Percentiles rank a stretch among this genome's conserved stretches.
Conservation (phyloP, 2,329 filamentous ascomycete species). For the Achaetomium macrosporum region DNA sequence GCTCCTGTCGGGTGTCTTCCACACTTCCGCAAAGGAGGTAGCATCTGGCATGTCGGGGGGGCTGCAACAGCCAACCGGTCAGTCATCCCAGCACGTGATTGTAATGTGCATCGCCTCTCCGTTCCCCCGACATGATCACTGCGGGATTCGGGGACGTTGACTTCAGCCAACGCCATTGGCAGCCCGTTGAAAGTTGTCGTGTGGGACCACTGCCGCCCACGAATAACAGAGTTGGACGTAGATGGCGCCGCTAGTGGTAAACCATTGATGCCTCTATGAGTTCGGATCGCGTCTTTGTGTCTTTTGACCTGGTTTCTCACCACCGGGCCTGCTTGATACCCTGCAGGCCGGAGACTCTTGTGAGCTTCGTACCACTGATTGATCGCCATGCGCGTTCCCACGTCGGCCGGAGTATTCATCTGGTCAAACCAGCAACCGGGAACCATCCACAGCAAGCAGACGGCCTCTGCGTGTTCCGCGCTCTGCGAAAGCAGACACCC, state of each 20-base stretch:
- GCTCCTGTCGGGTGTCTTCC: constrained; percentile 10
- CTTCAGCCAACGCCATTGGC: constrained; percentile 13
- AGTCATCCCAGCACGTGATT: constrained; percentile 18
- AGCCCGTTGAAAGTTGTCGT: constrained; percentile 10
- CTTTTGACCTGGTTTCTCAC: constrained; percentile 23
- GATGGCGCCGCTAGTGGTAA: constrained; percentile 18
- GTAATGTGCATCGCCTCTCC: constrained; percentile 16
- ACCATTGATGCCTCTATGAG: constrained; percentile 13
- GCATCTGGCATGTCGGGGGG: constrained; percentile 10
- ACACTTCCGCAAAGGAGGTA: not conserved
- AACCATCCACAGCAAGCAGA: constrained; percentile 6
- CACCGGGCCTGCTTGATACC: constrained; percentile 23
- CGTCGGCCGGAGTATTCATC: not conserved
- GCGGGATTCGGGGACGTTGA: constrained; percentile 12
- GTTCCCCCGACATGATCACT: constrained; percentile 20
- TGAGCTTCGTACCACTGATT: constrained; percentile 6
- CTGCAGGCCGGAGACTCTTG: constrained; percentile 18
- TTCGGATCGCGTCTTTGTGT: constrained; percentile 16
- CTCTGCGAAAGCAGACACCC: not conserved
- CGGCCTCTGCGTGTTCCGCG: not conserved
- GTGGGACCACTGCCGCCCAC: constrained; percentile 10
- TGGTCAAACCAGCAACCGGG: not conserved
- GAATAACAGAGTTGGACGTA: constrained; percentile 21
- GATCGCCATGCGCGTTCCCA: constrained; percentile 17
- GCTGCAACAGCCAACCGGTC: constrained; percentile 13